Evolutionary conservation across 2,329 filamentous ascomycete genomes (phyloP), one percentile per base, ranked within the genome.

Genomic region (Tolypocladium album): DNA sequence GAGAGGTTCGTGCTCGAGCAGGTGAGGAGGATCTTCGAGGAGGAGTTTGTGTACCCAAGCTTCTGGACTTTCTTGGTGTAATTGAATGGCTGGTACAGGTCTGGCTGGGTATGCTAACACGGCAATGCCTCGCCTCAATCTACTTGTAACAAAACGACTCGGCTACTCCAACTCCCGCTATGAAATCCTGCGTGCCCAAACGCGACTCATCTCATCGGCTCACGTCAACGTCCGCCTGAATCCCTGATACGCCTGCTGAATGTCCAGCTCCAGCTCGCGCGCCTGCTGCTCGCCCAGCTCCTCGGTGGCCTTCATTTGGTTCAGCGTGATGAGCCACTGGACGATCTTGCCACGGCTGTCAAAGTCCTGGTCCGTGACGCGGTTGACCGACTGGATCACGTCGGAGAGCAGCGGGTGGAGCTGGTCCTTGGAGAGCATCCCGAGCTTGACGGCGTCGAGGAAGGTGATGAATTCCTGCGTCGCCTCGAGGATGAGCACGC

Each of bases 381-480:
- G 94, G 76, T 97, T 97, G 64, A 97, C 93, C 3, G 91, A 92
- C 70, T 97, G 93, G 63, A 99, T 99, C 22, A 97, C 91, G 67
- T 97, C 94, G 1, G 92, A 93, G 2, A 99, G 82, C 24, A 99
- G 79, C 4, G 94, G 94, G 70, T 99, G 95, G n/a, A 99, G 79
- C 64, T 94, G 92, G 73, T 97, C 93, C 71, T 99, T 99, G 56
- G 93, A 93, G 13, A 96, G 81, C 68, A 97, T 85, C 53, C 93
- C 92, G 59, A 99, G 85, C 71, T 92, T 92, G 67, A 99, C 82
- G 20, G 94, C 95, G 71, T 99, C 94, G 58, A 99, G 83, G 70
- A 99, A 93, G 0, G 94, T 99, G 74, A 99, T 99, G 73, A 99
- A 99, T 72, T 97, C 95, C 74, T 99, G 92, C 0, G 93, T 97